phyloP scores from a whole-genome alignment of 129 eudicot genomes.

The Escallonia rubra region DNA sequence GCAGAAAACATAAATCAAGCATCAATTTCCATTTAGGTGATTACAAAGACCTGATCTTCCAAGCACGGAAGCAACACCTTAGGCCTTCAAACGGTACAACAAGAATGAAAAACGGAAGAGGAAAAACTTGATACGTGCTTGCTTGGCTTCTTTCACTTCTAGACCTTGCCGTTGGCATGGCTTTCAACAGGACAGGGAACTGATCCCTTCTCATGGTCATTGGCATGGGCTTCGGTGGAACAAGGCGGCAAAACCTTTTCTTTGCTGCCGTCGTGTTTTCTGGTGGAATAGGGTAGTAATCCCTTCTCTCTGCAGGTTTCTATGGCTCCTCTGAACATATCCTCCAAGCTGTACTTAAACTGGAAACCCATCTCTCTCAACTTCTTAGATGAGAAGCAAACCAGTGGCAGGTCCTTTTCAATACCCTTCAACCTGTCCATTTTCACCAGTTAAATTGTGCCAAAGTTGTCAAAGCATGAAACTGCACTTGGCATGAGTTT shows the following conservation, averaged over 20 bases:
- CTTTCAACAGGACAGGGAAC: background rate
- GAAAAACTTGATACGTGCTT: no score
- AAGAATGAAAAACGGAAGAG: no score
- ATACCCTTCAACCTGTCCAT: constrained; percentile 64
- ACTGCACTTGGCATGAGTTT: no score
- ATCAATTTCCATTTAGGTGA: no score
- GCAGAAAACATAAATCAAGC: no score
- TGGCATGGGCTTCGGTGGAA: constrained; percentile 15
- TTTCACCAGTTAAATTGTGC: background rate
- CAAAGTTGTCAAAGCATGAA: no score
- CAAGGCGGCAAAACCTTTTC: constrained; percentile 34
- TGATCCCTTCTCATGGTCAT: background rate
- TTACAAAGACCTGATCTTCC: no score
- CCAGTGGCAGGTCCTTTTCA: constrained; percentile 38
- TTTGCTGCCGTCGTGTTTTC: constrained; percentile 15
- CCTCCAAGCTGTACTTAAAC: constrained; percentile 71
- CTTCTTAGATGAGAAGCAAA: constrained; percentile 75
- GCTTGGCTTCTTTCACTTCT: background rate
- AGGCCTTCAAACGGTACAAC: no score
- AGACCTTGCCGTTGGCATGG: background rate
- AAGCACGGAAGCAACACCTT: no score
- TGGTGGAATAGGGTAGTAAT: constrained; percentile 61
- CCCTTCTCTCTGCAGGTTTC: constrained; percentile 72
- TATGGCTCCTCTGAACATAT: constrained; percentile 77
- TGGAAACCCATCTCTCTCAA: constrained; percentile 58